A percentile compares a stretch with the other conserved stretches of the same genome.
phyloP scores from a whole-genome alignment of 1,284 basidiomycete genomes.

The Apiotrichum mycotoxinovorans region DNA sequence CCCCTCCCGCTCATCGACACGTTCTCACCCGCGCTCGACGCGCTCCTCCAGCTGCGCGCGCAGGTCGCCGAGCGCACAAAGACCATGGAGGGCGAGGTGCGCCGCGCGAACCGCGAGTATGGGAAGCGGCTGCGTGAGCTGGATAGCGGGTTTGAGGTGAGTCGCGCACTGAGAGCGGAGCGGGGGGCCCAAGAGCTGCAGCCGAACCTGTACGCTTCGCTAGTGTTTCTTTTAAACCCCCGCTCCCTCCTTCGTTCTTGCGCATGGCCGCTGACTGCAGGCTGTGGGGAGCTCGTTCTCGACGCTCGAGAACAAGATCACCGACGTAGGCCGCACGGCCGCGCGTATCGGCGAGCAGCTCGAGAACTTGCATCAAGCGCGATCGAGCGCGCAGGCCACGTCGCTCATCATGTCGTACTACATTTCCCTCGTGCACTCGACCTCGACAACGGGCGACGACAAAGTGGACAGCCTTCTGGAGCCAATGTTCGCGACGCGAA shows the following conservation, averaged over 20 bases:
- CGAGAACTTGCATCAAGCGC: constrained; percentile 87
- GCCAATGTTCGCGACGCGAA: constrained; percentile 56
- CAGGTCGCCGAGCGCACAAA: constrained; percentile 85
- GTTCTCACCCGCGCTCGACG: constrained; percentile 85
- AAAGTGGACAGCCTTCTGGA: constrained; percentile 50
- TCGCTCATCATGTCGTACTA: constrained; percentile 95
- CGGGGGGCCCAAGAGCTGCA: too few relatives aligned
- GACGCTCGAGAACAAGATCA: constrained; percentile 80
- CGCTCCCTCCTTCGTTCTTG: background rate
- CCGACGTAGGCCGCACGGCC: constrained; percentile 88
- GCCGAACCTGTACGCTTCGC: too few relatives aligned
- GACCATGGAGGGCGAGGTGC: constrained; percentile 86
- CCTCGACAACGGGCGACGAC: constrained; percentile 55
- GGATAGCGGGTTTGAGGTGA: constrained; percentile 82
- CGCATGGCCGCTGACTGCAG: constrained; percentile 50
- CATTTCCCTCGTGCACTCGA: constrained; percentile 83
- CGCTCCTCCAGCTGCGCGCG: constrained; percentile 75
- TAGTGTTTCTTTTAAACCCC: background rate
- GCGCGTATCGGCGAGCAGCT: constrained; percentile 96
- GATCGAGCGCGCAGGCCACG: constrained; percentile 88
- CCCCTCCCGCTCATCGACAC: constrained; percentile 87
- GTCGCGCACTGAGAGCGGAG: constrained; percentile 1
- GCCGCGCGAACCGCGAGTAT: constrained; percentile 87
- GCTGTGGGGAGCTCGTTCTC: constrained; percentile 76
- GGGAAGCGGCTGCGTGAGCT: constrained; percentile 88